Base-by-base conservation (phyloP, 2,329 filamentous ascomycete genomes). In the Colletotrichum salicis region DNA sequence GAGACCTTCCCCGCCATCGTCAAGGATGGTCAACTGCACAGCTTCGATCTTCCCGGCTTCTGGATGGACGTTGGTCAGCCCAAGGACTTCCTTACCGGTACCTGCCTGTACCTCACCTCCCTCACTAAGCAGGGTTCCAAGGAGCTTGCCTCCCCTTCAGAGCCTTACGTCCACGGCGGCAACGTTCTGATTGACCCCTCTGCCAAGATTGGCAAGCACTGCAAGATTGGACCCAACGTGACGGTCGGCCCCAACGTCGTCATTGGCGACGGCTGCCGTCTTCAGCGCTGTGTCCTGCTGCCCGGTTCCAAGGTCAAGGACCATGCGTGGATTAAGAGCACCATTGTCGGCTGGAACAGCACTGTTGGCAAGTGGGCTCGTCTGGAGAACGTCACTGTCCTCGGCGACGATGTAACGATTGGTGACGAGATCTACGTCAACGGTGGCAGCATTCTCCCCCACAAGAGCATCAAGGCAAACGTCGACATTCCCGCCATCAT, bases 61-160 rank as follows among this genome's bases (percentile, higher is more conserved):
- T 98, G 96, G 96, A 98, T 98, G 96, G 96, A 98, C 78, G 94
- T 99, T 75, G 96, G 96, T 78, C 96, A 99, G 85, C 96, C 96
- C 77, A 99, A 98, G 87, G 96, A 99, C 82, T 99, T 98, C 90
- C 88, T 99, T 67, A 94, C 93, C 27, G 96, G 96, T 74, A 98
- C 96, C 73, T 98, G 96, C 85, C 89, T 99, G 74, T 98, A 98
- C 86, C 93, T 99, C 64, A 95, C 94, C 58, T 97, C 94, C 4
- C 90, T 98, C 72, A 89, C 95, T 71, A 97, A 97, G 90, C 95
- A 93, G 85, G 91, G 91, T 81, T 94, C 94, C 80, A 95, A 97
- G 86, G 88, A 93, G 73, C 93, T 98, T 63, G 91, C 92, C 8
- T 87, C 95, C 1, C 83, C 88, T 55, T 89, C 88, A 13, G 92